Base-by-base conservation (phyloP, 345 rosid genomes). In the Hirschfeldia incana region DNA sequence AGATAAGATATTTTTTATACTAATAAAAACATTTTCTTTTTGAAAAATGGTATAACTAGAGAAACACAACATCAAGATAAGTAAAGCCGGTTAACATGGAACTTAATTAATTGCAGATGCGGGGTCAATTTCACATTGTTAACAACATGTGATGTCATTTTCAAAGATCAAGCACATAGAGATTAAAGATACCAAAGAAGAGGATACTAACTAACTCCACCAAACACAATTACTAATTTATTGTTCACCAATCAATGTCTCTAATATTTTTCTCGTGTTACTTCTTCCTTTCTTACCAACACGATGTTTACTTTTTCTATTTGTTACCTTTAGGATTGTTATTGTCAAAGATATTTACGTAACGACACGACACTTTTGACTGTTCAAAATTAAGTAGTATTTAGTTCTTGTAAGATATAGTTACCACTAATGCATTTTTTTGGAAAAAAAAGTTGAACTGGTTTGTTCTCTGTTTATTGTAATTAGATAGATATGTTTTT, bases 161-260 rank as follows among this genome's bases (percentile, higher is more conserved):
- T 78, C 72, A 55, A 12, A 78, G 68, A 72, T 57, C 65, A 63
- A 77, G 70, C 26, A 15, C 65, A 51, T 27, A 63, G 76, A 70
- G 65, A 57, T 77, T 70, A 62, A 49, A 77, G 15, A 65, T 34
- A 36, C 70, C 21, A 72, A 55, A 6, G 62, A 65, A 78, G 61
- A 78, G 36, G 37, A 72, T 67, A 78, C 68, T 78, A 78, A 78
- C 77, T 39, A 78, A 72, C 67, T 78, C 63, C 81, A 72, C 77
- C 81, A 78, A 78, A 78, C 77, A 78, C 11, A 78, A 66, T 72
- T 78, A 66, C 77, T 13, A 58, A 30, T 72, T 72, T 72, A 67
- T 78, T 78, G 77, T 33, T 72, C 61, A 72, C 77, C 81, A 72
- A 78, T 78, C 76, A 39, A 78, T 65, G 76, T 78, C 75, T 30